Base-by-base conservation (phyloP, 2,329 filamentous ascomycete species). In the Aquanectria penicillioides region DNA sequence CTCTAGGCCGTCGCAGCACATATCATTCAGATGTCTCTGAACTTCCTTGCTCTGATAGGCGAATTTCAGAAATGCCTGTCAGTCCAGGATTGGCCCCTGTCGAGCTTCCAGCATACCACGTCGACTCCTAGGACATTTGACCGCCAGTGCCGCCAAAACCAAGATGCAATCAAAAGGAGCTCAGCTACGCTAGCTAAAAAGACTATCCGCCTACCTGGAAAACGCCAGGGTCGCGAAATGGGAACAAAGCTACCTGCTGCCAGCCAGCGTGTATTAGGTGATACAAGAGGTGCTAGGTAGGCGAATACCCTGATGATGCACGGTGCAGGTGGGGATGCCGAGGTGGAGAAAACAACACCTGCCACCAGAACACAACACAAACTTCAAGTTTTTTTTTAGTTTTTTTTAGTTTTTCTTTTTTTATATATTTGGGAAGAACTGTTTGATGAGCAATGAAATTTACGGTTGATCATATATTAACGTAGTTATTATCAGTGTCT, bases 381-480 rank as follows among this genome's bases (percentile, higher is more conserved):
- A n/a, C n/a, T n/a, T n/a, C n/a, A n/a, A n/a, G n/a, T n/a, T n/a
- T n/a, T n/a, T n/a, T n/a, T n/a, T n/a, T n/a, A n/a, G n/a, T n/a
- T n/a, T n/a, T n/a, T n/a, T n/a, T n/a, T n/a, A n/a, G n/a, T 15
- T 26, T 43, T 31, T 31, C 20, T 22, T 20, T n/a, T 9, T 18
- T 33, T 46, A 13, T 18, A 33, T 46, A 46, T 20, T 6, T n/a
- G 18, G 26, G n/a, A n/a, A n/a, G n/a, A n/a, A n/a, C n/a, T n/a
- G n/a, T n/a, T n/a, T 44, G 41, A 46, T 46, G 41, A 46, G 41
- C 41, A 28, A 46, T 46, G 41, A 46, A 46, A 31, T 46, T 46
- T 9, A n/a, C n/a, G n/a, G n/a, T n/a, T n/a, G n/a, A n/a, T n/a
- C n/a, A n/a, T n/a, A 46, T 33, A n/a, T 46, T 46, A 17, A 46